A percentile compares a stretch with the other conserved stretches of the same genome.
Evolutionary conservation across 495 filamentous ascomycete genomes (phyloP).

Genomic region (Recurvomyces mirabilis): DNA sequence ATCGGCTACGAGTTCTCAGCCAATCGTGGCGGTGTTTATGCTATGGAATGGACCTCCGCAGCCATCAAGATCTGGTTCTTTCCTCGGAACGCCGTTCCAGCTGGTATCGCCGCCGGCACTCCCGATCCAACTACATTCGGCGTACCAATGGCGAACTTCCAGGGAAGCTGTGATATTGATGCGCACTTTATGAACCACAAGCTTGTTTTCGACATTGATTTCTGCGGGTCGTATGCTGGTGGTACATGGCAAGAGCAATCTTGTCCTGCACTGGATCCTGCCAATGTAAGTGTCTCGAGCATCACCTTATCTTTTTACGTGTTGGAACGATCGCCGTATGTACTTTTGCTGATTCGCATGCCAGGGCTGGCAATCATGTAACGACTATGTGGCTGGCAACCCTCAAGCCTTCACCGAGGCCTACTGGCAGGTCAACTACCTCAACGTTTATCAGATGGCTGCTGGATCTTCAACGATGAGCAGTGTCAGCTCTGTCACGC

Average conservation of each 20-base stretch:
- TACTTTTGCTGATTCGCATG: not conserved
- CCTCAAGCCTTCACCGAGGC: slow-evolving; percentile 25
- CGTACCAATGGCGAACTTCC: slow-evolving; percentile 52
- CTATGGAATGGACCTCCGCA: slow-evolving; percentile 60
- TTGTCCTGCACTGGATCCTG: not conserved
- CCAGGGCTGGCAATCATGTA: slow-evolving; percentile 21
- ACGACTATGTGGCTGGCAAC: slow-evolving; percentile 26
- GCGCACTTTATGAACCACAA: slow-evolving; percentile 58
- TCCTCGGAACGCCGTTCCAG: slow-evolving; percentile 48
- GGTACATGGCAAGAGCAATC: slow-evolving; percentile 18
- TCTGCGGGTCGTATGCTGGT: slow-evolving; percentile 87
- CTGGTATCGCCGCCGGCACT: slow-evolving; percentile 41
- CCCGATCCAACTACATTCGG: slow-evolving; percentile 37
- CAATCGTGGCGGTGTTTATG: slow-evolving; percentile 58
- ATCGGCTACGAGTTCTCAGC: slow-evolving; percentile 64
- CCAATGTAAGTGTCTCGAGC: slow-evolving; percentile 5
- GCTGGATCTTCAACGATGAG: not conserved
- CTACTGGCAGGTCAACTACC: slow-evolving; percentile 29
- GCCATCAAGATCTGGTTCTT: slow-evolving; percentile 73
- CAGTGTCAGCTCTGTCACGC: slow-evolving; percentile 9
- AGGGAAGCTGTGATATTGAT: slow-evolving; percentile 51
- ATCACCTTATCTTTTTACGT: not conserved
- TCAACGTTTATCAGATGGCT: slow-evolving; percentile 24
- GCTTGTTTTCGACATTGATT: slow-evolving; percentile 72
- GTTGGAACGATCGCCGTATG: not conserved